Evolutionary conservation across 129 eudicot species (phyloP).

Genomic region (Ambrosia trifida): DNA sequence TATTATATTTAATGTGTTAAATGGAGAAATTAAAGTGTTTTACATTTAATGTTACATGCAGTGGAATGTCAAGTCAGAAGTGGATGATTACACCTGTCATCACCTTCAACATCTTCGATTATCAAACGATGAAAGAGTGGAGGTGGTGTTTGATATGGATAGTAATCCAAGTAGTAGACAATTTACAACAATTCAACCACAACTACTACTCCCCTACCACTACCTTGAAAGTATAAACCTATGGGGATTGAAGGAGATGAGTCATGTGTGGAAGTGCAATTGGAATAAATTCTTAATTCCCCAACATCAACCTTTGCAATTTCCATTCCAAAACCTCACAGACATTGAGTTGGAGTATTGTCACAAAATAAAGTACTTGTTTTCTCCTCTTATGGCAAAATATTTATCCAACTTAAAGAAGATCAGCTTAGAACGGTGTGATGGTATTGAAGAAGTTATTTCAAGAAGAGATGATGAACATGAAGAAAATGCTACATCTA

Average conservation of each 20-base stretch:
- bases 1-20: too few species aligned
- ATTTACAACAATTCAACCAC: neutral
- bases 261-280: conserved; percentile 1
- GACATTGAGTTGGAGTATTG: accelerated
- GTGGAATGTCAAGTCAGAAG: neutral
- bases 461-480: conserved; percentile 12
- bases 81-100: neutral
- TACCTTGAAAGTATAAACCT: neutral
- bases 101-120: neutral
- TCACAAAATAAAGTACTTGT: neutral
- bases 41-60: neutral
- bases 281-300: neutral
- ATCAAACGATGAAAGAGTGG: neutral
- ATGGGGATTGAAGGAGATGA: neutral
- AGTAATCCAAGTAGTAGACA: neutral
- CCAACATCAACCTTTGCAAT: neutral
- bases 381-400: neutral
- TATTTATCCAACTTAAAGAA: neutral
- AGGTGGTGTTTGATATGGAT: conserved; percentile 7
- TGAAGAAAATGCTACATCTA: too few species aligned
- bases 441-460: conserved; percentile 12
- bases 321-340: conserved; percentile 1
- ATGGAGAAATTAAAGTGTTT: too few species aligned
- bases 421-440: accelerated
- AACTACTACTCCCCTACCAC: neutral